phyloP scores from a whole-genome alignment of 306 rosid species.

The Dicorynia guianensis region DNA sequence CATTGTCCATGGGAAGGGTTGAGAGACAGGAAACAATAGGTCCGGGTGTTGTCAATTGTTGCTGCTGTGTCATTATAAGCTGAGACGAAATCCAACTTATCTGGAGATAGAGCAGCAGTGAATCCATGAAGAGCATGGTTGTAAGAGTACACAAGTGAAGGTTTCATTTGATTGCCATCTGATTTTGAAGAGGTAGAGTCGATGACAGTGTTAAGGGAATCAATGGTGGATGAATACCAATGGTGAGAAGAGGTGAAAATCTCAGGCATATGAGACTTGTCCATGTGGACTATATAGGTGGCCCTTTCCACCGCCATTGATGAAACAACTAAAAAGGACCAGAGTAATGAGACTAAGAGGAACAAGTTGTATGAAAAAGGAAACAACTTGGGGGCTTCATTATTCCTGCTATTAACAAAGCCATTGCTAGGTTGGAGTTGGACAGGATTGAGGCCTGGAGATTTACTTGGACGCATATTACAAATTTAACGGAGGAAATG shows the following conservation, averaged over 20 bases:
- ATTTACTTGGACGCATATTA: too few species aligned
- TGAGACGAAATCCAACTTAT: conserved; percentile 12
- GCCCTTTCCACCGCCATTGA: not conserved
- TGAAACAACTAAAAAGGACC: too few species aligned
- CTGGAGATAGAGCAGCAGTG: not conserved
- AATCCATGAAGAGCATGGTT: conserved; percentile 8
- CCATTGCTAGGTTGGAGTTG: not conserved
- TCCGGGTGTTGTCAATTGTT: conserved; percentile 2
- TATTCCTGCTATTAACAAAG: not conserved
- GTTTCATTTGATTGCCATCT: too few species aligned
- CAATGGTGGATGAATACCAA: conserved; percentile 30
- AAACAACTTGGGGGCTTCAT: not conserved
- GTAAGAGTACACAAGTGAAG: not conserved
- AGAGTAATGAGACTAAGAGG: not conserved
- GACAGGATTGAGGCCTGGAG: not conserved
- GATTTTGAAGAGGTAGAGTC: too few species aligned
- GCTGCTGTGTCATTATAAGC: not conserved
- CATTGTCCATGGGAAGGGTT: not conserved
- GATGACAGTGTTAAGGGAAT: not conserved
- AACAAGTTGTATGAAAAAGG: not conserved
- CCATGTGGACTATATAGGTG: conserved; percentile 34
- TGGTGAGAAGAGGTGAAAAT: not conserved
- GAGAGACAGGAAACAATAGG: conserved; percentile 31
- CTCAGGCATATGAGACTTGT: conserved; percentile 29
- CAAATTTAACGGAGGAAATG: not conserved